These are phyloP conservation scores for Zymoseptoria passerinii DNA, from an alignment of 2,329 filamentous ascomycete genomes.

Conservation along the genomic window DNA sequence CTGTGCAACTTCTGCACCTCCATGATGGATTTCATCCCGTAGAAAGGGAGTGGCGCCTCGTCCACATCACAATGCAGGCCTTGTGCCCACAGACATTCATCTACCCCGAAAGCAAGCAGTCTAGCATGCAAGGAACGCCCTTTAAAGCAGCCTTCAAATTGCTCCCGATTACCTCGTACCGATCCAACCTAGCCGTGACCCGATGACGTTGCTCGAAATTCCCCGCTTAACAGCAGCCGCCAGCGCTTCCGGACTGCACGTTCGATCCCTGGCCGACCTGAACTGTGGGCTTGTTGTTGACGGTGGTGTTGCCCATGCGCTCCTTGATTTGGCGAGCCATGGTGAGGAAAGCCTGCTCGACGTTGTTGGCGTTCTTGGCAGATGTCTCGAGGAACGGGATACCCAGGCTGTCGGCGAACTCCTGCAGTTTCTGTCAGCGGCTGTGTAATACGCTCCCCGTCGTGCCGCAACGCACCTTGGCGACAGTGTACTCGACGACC, in stretches of 20 bases:
- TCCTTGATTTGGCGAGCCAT: constrained; percentile 99
- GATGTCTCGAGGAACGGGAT: constrained; percentile 99
- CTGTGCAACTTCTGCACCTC: constrained; percentile 1
- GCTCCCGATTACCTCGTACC: neutral
- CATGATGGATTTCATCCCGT: constrained; percentile 17
- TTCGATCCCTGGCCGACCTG: constrained; percentile 92
- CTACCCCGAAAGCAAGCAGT: constrained; percentile 17
- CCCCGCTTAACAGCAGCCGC: constrained; percentile 76
- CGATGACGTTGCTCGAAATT: constrained; percentile 2
- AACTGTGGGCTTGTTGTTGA: constrained; percentile 97
- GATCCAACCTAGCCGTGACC: constrained; percentile 9
- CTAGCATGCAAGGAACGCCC: constrained; percentile 21
- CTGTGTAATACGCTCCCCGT: neutral
- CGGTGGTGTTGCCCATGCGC: constrained; percentile 93
- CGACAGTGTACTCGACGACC: constrained; percentile 98
- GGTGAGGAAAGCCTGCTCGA: constrained; percentile 98
- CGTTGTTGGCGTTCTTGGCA: constrained; percentile 98
- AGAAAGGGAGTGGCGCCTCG: constrained; percentile 12
- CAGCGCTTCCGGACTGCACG: constrained; percentile 76
- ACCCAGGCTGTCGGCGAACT: constrained; percentile 96
- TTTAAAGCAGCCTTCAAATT: constrained; percentile 5
- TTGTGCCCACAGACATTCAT: constrained; percentile 13
- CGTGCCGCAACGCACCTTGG: constrained; percentile 65
- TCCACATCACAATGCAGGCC: constrained; percentile 11
- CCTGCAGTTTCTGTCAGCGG: constrained; percentile 47